These are phyloP conservation scores for Kazachstania viticola DNA, from an alignment of 805 yeast genomes.

Conservation along the genomic window DNA sequence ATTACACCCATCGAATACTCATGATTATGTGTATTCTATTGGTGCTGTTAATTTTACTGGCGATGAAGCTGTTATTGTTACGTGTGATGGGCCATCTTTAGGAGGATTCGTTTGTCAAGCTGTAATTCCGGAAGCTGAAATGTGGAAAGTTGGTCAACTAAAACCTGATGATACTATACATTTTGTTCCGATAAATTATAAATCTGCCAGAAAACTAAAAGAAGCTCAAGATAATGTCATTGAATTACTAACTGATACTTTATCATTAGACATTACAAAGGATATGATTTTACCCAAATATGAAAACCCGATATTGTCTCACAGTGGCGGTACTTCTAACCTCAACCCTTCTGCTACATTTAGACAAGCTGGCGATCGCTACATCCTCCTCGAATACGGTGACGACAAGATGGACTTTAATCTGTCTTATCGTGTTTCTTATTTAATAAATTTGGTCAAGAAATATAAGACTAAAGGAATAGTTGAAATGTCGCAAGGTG, in stretches of 20 bases:
- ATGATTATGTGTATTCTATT: slow-evolving; percentile 89
- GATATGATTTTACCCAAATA: slow-evolving; percentile 31
- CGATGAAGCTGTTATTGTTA: slow-evolving; percentile 93
- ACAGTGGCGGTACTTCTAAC: slow-evolving; percentile 34
- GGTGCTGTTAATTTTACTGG: slow-evolving; percentile 98
- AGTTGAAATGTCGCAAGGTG: slow-evolving; percentile 95
- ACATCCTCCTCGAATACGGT: slow-evolving; percentile 85
- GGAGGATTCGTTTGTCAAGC: slow-evolving; percentile 98
- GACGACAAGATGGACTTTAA: slow-evolving; percentile 78
- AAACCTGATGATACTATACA: slow-evolving; percentile 84
- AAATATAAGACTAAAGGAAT: slow-evolving; percentile 63
- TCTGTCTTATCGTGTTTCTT: slow-evolving; percentile 73
- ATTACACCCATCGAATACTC: slow-evolving; percentile 96
- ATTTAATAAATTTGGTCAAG: slow-evolving; percentile 62
- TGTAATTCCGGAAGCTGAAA: slow-evolving; percentile 88
- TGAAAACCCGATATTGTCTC: slow-evolving; percentile 61
- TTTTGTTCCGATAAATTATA: slow-evolving; percentile 68
- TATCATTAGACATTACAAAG: slow-evolving; percentile 6
- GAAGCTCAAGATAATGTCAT: slow-evolving; percentile 46
- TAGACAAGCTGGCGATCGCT: slow-evolving; percentile 96
- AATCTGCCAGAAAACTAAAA: slow-evolving; percentile 56
- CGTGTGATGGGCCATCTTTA: slow-evolving; percentile 94
- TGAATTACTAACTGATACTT: slow-evolving; percentile 19
- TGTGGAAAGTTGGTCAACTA: slow-evolving; percentile 98
- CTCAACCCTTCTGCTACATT: slow-evolving; percentile 63